A percentile compares a stretch with the other conserved stretches of the same genome.
phyloP scores from a whole-genome alignment of 257 asterid species.

The Gentiana macrophylla region DNA sequence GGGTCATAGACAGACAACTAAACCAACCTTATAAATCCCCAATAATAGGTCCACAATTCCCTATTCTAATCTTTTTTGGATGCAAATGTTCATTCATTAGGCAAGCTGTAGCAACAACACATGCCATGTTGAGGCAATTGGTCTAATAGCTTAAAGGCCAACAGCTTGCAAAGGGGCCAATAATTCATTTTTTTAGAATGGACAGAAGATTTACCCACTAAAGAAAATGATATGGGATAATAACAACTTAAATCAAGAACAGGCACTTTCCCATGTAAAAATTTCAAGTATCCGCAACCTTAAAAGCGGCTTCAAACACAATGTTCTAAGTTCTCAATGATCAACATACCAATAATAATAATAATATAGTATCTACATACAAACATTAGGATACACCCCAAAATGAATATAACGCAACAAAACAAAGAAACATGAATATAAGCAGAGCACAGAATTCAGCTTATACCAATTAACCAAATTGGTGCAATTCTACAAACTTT shows the following conservation, averaged over 20 bases:
- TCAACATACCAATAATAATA: constrained; percentile 4
- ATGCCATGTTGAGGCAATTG: too few species aligned
- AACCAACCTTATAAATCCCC: constrained; percentile 6
- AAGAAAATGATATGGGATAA: too few species aligned
- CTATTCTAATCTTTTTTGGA: too few species aligned
- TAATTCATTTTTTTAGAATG: too few species aligned
- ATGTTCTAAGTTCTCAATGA: constrained; percentile 8
- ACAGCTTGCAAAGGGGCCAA: too few species aligned
- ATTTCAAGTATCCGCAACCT: constrained; percentile 1
- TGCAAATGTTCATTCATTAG: too few species aligned
- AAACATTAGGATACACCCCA: constrained; percentile 24
- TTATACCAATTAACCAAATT: not conserved
- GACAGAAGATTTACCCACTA: too few species aligned
- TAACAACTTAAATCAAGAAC: not conserved
- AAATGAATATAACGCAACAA: constrained; percentile 1
- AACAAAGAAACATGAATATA: constrained; percentile 5
- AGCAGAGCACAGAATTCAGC: constrained; percentile 5
- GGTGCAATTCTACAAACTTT: too few species aligned
- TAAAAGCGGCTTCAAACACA: constrained; percentile 11
- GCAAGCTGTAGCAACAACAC: too few species aligned
- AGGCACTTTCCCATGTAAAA: not conserved
- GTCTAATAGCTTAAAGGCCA: too few species aligned
- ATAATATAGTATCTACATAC: constrained; percentile 15
- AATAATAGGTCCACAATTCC: not conserved
- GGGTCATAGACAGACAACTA: constrained; percentile 2